Base-by-base conservation (phyloP, 495 filamentous ascomycete genomes). In the Darksidea phi region DNA sequence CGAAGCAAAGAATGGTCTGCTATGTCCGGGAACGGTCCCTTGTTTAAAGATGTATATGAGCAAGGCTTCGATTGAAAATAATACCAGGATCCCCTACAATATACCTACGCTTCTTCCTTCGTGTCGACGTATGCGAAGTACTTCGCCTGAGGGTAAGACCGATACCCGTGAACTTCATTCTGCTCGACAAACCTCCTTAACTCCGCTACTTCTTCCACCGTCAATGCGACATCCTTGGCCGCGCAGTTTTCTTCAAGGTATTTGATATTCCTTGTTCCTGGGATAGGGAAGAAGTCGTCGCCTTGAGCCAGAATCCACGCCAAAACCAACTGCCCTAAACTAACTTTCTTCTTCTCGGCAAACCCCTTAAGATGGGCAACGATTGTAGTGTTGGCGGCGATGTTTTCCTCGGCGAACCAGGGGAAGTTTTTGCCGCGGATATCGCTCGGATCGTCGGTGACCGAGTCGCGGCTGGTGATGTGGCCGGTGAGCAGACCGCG, bases 221-320 rank as follows among this genome's bases (percentile, higher is more conserved):
- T 56, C 20, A 75, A 38, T 43, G 67, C 56, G 23, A 75, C 49
- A 25, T 72, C 59, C 8, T 73, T 32, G 11, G 67, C 51, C 1
- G 57, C 72, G 32, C 70, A 49, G 53, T 75, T 75, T 61, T 75
- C 68, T 53, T 75, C 70, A 37, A 75, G 48, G 42, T 66, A 66
- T n/a, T 63, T 47, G 11, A 72, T 34, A 36, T 64, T 69, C 28
- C 67, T 74, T 15, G 72, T 74, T 0, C 69, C 84, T 0, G 85
- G 84, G 66, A 86, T 85, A 0, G 82, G 78, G 52, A 87, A 76
- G 13, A 86, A 74, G 63, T 85, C 80, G n/a, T 78, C 71, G 0
- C 84, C 84, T 64, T 86, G 84, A 24, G 72, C 73, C 54, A 88
- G 57, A 54, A 87, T 37, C 84, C 83, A 87, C 0, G 82, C 83